Base-by-base conservation (phyloP, 768 basidiomycete genomes). In the Porpolomopsis calyptriformis region DNA sequence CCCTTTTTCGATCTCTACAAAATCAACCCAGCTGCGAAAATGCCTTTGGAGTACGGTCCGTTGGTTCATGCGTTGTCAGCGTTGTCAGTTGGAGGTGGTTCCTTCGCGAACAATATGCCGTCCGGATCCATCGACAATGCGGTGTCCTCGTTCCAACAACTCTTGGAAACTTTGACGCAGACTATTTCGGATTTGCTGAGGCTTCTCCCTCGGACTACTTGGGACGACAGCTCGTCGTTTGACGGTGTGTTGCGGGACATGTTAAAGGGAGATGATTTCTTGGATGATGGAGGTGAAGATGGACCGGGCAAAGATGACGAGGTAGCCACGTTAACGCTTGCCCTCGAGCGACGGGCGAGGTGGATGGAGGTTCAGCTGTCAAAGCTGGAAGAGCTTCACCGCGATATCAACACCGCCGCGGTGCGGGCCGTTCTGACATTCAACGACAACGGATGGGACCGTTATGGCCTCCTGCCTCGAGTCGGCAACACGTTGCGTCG, bases 341-440 rank as follows among this genome's bases (percentile, higher is more conserved):
- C 86, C 6, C 73, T 92, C 37, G 87, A 89, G 59, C 80, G 85
- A 50, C 83, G 89, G n/a, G 89, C 88, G 12, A 73, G 85, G 35
- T 92, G 88, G 86, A 90, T 92, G 85, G 87, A 91, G 62, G 84
- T 88, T 18, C 88, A 90, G 60, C 63, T 92, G 14, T 85, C 85
- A 0, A 90, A 91, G 59, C 68, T 92, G 27, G 88, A 92, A 61
- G 88, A 88, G 56, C 70, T 91, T 26, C 88, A 92, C 53, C 82
- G 85, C 23, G 88, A 91, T 53, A 90, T 91, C 64, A 92, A 91
- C 61, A 85, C 78, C 2, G 88, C 88, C 4, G 86, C 87, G 3
- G 85, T 89, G 22, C 75, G 82, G 22, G 85, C 85, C 5, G 80
- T 89, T 18, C 71, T 90, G 20, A 75, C 82, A 1, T 83, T 86